A percentile compares a stretch with the other conserved stretches of the same genome.
These are phyloP conservation scores for Corynascus novoguineensis DNA, from an alignment of 495 filamentous ascomycete genomes.

Conservation along the genomic window DNA sequence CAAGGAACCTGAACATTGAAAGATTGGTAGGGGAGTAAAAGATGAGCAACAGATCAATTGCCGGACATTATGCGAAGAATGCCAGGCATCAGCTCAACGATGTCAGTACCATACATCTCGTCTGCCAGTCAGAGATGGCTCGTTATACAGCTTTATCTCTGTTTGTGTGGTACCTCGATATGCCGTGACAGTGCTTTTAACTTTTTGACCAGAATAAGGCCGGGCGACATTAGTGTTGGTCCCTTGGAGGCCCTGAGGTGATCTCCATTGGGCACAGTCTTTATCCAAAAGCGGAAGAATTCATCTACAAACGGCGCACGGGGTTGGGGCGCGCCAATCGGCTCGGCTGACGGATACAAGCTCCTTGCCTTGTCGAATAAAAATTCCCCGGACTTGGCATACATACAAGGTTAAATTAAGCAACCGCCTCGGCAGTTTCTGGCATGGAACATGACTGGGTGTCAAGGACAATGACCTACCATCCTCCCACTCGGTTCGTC, in stretches of 20 bases:
- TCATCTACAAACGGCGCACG: neutral
- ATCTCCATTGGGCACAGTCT: slow-evolving; percentile 6
- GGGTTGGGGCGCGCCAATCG: slow-evolving; percentile 9
- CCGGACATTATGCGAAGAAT: no score
- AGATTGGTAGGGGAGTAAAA: no score
- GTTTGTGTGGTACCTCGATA: no score
- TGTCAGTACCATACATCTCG: no score
- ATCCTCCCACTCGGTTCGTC: neutral
- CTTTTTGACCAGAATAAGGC: neutral
- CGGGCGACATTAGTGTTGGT: neutral
- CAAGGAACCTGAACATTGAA: no score
- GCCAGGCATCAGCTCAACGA: no score
- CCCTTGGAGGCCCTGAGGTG: neutral
- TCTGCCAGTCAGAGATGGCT: no score
- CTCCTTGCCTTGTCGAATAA: slow-evolving; percentile 9
- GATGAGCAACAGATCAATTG: no score
- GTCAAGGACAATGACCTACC: neutral
- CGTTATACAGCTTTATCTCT: no score
- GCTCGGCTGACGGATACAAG: slow-evolving; percentile 8
- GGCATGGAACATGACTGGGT: neutral
- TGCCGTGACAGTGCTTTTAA: neutral
- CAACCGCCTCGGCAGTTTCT: neutral
- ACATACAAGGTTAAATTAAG: slow-evolving; percentile 14
- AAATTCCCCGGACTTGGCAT: slow-evolving; percentile 15
- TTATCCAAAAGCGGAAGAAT: slow-evolving; percentile 14